phyloP scores from a whole-genome alignment of 352 stramenopile species.

The Phytophthora fragariaefolia region DNA sequence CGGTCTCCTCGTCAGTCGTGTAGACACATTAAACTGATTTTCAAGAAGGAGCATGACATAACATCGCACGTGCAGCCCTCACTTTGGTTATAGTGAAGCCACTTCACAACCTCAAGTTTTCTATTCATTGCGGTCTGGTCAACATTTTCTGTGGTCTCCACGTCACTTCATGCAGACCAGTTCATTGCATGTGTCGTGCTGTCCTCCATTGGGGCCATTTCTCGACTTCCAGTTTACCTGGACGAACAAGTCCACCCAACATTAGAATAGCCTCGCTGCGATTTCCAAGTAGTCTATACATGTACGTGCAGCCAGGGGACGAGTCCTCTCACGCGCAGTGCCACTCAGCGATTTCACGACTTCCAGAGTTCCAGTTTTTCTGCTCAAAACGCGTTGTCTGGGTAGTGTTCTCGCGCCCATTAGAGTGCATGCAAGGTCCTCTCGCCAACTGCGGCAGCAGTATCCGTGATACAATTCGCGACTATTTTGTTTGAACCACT shows the following conservation, averaged over 20 bases:
- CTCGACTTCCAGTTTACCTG: slow-evolving; percentile 14
- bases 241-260: slow-evolving; percentile 9
- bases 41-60: slow-evolving; percentile 13
- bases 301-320: slow-evolving; percentile 11
- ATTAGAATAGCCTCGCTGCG: too few relatives aligned
- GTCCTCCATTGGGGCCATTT: slow-evolving; percentile 17
- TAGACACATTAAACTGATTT: too few relatives aligned
- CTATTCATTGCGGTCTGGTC: slow-evolving; percentile 12
- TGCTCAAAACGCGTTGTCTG: too few relatives aligned
- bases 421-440: too few relatives aligned
- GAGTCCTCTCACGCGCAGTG: slow-evolving; percentile 6
- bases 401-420: too few relatives aligned
- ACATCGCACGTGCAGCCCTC: slow-evolving; percentile 17
- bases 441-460: too few relatives aligned
- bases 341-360: slow-evolving; percentile 27
- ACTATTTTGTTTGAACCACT: too few relatives aligned
- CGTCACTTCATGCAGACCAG: slow-evolving; percentile 6
- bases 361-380: slow-evolving; percentile 3
- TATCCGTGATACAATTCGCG: too few relatives aligned
- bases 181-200: slow-evolving; percentile 14
- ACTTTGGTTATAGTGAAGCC: slow-evolving; percentile 23
- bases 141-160: slow-evolving; percentile 18
- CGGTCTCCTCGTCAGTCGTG: too few relatives aligned
- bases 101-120: slow-evolving; percentile 25
- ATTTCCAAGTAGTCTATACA: too few relatives aligned